Conservation (phyloP, 768 basidiomycete species). For the Mycena vulgaris region DNA sequence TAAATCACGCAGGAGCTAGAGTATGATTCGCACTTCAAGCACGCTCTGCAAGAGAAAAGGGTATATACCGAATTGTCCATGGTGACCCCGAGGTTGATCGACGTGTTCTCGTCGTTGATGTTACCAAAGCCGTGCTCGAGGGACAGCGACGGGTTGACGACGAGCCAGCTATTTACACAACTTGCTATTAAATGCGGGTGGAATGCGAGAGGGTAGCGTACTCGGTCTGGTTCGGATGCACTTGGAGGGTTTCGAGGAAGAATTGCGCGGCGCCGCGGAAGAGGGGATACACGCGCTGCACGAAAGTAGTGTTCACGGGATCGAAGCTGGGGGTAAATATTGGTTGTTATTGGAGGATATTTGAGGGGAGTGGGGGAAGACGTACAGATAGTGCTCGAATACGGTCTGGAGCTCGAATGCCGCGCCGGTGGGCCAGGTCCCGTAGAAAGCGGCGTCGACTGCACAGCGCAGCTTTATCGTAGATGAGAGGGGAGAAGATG, state of each 20-base stretch:
- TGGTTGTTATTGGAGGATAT: background rate
- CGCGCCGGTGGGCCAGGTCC: slow-evolving; percentile 35
- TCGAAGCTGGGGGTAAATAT: slow-evolving; percentile 1
- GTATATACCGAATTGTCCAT: slow-evolving; percentile 35
- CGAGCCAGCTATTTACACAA: slow-evolving; percentile 9
- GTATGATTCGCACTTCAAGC: background rate
- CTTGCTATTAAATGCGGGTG: background rate
- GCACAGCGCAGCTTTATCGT: slow-evolving; percentile 4
- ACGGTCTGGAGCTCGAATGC: slow-evolving; percentile 35
- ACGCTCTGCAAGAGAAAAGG: background rate
- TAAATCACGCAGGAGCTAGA: background rate
- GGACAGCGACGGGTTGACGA: slow-evolving; percentile 25
- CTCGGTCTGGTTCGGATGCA: slow-evolving; percentile 26
- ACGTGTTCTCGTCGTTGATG: slow-evolving; percentile 20
- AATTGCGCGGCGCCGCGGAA: slow-evolving; percentile 28
- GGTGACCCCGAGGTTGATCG: slow-evolving; percentile 24
- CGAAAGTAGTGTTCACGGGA: slow-evolving; percentile 30
- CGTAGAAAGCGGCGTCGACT: slow-evolving; percentile 40
- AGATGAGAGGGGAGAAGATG: background rate
- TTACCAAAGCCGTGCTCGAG: slow-evolving; percentile 13
- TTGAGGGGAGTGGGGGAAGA: background rate
- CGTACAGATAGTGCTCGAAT: slow-evolving; percentile 35
- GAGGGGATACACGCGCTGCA: slow-evolving; percentile 24
- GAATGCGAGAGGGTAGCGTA: background rate
- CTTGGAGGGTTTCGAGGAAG: slow-evolving; percentile 26